Evolutionary conservation across 2,329 filamentous ascomycete species (phyloP), one percentile per base, ranked within the genome.

Genomic region (Diplodia intermedia): DNA sequence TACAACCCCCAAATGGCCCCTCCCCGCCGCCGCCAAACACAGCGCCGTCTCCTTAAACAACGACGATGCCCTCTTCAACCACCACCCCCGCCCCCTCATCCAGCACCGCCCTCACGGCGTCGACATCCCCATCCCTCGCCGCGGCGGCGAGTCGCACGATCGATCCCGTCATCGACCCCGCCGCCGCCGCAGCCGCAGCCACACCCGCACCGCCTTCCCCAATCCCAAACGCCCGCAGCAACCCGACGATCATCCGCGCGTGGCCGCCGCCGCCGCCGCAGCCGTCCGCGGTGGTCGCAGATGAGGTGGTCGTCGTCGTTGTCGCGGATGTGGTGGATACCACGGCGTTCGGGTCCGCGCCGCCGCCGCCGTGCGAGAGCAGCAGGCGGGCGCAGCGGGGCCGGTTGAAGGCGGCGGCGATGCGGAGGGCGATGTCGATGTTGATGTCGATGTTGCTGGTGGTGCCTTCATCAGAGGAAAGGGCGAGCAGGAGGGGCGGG

Each of bases 231-330:
- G 23, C 23, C 23, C 23, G 23, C 23, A 23, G 23, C 23, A 23
- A 23, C n/a, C 67, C 68, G 26, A 73, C 62, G 15, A 72, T 15
- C 4, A 40, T 4, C 14, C 31, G 38, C 4, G 2, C 8, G 18
- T 40, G n/a, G 33, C 23, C 50, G 50, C 23, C 23, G 23, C 23
- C 23, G 23, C 23, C 23, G 23, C 23, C 50, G 50, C n/a, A n/a
- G n/a, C n/a, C n/a, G n/a, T n/a, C n/a, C n/a, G n/a, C n/a, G n/a
- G n/a, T n/a, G n/a, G n/a, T n/a, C n/a, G n/a, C n/a, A n/a, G n/a
- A n/a, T n/a, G n/a, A n/a, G n/a, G 29, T 31, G 6, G 29, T 31
- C 29, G 29, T 1, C 11, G 55, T 11, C 5, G 33, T 33, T 18
- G 9, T 15, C 55, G n/a, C n/a, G n/a, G n/a, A n/a, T n/a, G 55